Evolutionary conservation across 805 yeast species (phyloP).

Genomic region (Zygosaccharomyces bisporus): DNA sequence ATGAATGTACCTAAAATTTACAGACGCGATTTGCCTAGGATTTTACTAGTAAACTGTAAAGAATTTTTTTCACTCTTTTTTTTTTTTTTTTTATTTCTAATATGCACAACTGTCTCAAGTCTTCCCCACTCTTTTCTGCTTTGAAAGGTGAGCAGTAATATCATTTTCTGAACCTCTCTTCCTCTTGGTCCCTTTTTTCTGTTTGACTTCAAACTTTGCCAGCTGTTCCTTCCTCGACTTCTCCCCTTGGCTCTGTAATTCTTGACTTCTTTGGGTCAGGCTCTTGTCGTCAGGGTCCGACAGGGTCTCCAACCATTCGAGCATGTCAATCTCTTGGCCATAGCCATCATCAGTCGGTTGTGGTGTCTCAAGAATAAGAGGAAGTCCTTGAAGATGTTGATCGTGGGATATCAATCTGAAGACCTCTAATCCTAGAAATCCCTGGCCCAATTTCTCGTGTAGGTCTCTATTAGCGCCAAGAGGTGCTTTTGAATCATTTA

Average conservation of each 20-base stretch:
- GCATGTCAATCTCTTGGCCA: conserved; percentile 75
- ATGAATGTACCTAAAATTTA: not conserved
- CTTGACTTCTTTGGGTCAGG: conserved; percentile 44
- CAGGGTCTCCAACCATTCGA: conserved; percentile 66
- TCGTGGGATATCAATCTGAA: conserved; percentile 76
- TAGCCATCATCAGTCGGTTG: conserved; percentile 62
- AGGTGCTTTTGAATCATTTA: conserved; percentile 95
- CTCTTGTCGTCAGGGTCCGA: conserved; percentile 48
- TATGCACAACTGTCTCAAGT: no score
- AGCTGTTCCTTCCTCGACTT: conserved; percentile 66
- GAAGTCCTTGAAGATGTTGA: conserved; percentile 56
- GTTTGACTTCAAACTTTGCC: conserved; percentile 59
- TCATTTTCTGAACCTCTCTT: conserved; percentile 16
- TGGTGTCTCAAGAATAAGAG: conserved; percentile 88
- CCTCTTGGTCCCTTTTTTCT: conserved; percentile 30
- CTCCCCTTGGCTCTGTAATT: conserved; percentile 56
- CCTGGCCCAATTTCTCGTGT: conserved; percentile 85
- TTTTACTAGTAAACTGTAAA: no score
- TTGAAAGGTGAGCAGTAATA: conserved; percentile 22
- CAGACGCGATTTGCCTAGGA: no score
- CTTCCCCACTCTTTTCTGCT: conserved; percentile 16
- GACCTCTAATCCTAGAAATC: conserved; percentile 82
- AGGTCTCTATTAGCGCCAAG: conserved; percentile 84
- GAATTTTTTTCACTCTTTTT: no score
- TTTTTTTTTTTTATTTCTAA: no score